A percentile compares a stretch with the other conserved stretches of the same genome.
phyloP scores from a whole-genome alignment of 2,329 filamentous ascomycete species.

The Stagonosporopsis vannaccii region DNA sequence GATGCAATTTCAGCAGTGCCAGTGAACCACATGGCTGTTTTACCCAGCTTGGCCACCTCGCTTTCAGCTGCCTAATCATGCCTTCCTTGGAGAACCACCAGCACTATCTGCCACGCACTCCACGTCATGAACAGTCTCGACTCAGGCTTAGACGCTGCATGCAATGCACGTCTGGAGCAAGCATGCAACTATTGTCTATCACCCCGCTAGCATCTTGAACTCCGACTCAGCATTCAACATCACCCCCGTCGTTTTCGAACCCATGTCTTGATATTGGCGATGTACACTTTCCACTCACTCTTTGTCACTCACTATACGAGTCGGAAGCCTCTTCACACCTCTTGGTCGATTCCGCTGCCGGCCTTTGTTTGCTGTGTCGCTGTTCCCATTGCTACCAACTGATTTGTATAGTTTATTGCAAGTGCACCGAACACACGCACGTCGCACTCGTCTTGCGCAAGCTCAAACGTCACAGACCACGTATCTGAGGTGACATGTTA shows the following conservation, averaged over 20 bases:
- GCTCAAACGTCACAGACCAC: not conserved
- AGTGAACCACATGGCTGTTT: slow-evolving; percentile 5
- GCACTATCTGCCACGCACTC: not conserved
- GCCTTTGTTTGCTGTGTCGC: not conserved
- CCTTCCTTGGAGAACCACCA: not conserved
- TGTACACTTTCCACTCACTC: not conserved
- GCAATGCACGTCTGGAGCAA: not conserved
- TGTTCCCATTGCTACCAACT: not conserved
- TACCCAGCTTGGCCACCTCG: slow-evolving; percentile 2
- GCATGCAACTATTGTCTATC: not conserved
- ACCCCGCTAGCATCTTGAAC: not conserved
- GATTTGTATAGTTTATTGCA: not conserved
- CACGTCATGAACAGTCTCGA: not conserved
- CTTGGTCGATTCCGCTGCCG: not conserved
- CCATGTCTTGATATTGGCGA: not conserved
- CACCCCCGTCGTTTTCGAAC: not conserved
- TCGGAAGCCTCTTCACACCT: not conserved
- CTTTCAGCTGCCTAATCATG: not conserved
- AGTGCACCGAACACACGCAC: not conserved
- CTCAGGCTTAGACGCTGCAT: not conserved
- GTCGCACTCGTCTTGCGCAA: slow-evolving; percentile 1
- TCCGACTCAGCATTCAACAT: not conserved
- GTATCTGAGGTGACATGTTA: not conserved
- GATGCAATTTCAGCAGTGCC: slow-evolving; percentile 5
- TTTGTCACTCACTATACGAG: not conserved